phyloP scores from a whole-genome alignment of 768 basidiomycete species.

The Ramaria sp. region DNA sequence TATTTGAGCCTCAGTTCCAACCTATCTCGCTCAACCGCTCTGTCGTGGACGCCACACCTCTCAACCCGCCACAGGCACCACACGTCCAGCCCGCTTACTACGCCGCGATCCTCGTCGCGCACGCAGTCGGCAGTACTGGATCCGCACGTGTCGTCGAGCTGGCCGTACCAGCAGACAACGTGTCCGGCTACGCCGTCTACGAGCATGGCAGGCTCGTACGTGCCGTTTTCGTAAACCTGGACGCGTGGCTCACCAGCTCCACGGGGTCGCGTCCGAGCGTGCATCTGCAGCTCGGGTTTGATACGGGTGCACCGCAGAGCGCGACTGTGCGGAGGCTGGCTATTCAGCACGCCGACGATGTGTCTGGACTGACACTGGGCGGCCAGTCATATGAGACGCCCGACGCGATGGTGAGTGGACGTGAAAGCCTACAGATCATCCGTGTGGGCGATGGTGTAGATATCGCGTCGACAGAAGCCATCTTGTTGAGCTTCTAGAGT shows the following conservation, averaged over 20 bases:
- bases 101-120: slow-evolving; percentile 47
- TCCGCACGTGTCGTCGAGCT: slow-evolving; percentile 37
- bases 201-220: slow-evolving; percentile 33
- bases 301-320: slow-evolving; percentile 18
- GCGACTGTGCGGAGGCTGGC: slow-evolving; percentile 39
- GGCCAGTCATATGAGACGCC: slow-evolving; percentile 48
- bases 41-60: slow-evolving; percentile 41
- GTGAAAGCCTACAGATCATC: slow-evolving; percentile 19
- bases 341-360: slow-evolving; percentile 43
- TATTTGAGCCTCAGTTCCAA: slow-evolving; percentile 38
- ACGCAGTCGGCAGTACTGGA: slow-evolving; percentile 42
- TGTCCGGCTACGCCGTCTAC: slow-evolving; percentile 56
- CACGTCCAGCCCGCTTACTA: slow-evolving; percentile 63
- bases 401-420: slow-evolving; percentile 31
- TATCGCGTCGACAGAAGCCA: slow-evolving; percentile 37
- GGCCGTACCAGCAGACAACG: slow-evolving; percentile 28
- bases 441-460: slow-evolving; percentile 29
- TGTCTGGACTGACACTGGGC: slow-evolving; percentile 42
- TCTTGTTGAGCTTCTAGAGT: slow-evolving; percentile 28
- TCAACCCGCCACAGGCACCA: slow-evolving; percentile 39
- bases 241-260: slow-evolving; percentile 32
- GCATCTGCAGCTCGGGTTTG: slow-evolving; percentile 30
- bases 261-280: slow-evolving; percentile 23
- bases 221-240: slow-evolving; percentile 49
- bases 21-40: slow-evolving; percentile 48